phyloP scores from a whole-genome alignment of 1,284 basidiomycete species.

The Blastosporella zonata region DNA sequence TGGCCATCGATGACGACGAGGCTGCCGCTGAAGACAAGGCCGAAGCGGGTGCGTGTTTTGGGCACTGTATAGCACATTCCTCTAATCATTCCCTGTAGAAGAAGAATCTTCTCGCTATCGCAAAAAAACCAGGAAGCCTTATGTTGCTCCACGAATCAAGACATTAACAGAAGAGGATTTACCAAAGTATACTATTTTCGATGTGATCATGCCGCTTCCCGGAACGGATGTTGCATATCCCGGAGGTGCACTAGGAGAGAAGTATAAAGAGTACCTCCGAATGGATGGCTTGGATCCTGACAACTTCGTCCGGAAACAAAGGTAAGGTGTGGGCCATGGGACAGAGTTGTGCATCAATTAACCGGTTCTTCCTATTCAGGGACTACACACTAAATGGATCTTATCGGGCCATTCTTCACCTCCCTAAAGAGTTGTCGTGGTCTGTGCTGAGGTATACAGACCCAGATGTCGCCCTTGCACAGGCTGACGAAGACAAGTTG shows the following conservation, averaged over 20 bases:
- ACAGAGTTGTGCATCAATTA: background rate
- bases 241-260: constrained; percentile 75
- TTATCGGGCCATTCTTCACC: constrained; percentile 88
- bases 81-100: constrained; percentile 19
- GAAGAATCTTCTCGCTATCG: constrained; percentile 29
- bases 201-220: constrained; percentile 94
- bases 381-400: constrained; percentile 92
- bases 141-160: constrained; percentile 69
- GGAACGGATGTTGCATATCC: constrained; percentile 92
- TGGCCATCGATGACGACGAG: constrained; percentile 36
- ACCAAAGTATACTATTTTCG: constrained; percentile 81
- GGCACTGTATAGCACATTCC: background rate
- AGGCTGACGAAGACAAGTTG: constrained; percentile 92
- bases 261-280: constrained; percentile 78
- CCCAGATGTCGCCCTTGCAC: constrained; percentile 86
- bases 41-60: constrained; percentile 35
- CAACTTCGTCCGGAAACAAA: constrained; percentile 85
- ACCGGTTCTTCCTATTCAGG: constrained; percentile 38
- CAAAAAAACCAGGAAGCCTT: constrained; percentile 49
- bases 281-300: constrained; percentile 87
- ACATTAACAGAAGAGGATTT: constrained; percentile 75
- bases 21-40: constrained; percentile 28
- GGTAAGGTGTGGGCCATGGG: constrained; percentile 44
- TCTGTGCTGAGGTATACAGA: constrained; percentile 86
- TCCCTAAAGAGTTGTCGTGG: constrained; percentile 82